A percentile compares a stretch with the other conserved stretches of the same genome.
These are phyloP conservation scores for Scutellaria galericulata DNA, from an alignment of 257 asterid genomes.

Conservation along the genomic window DNA sequence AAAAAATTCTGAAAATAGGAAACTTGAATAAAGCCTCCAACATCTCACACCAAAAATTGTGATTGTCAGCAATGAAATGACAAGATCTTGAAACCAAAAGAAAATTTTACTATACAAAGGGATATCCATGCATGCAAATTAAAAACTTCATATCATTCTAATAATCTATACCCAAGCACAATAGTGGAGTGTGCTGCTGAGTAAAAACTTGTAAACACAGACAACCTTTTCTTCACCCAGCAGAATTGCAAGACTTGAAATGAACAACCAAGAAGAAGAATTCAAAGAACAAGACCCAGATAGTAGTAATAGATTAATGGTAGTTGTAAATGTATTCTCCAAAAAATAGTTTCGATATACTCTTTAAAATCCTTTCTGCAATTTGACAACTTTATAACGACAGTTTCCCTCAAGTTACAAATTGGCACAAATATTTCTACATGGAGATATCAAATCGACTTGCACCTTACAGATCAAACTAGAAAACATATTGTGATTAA, in stretches of 20 bases:
- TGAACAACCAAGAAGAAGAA: conserved; percentile 11
- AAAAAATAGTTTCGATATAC: background rate
- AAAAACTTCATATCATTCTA: conserved; percentile 12
- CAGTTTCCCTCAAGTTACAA: background rate
- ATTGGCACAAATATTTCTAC: background rate
- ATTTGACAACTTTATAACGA: background rate
- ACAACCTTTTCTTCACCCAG: background rate
- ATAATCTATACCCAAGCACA: background rate
- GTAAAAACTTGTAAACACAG: background rate
- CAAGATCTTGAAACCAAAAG: background rate
- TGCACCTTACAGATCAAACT: background rate
- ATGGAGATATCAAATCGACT: conserved; percentile 8
- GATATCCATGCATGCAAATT: background rate
- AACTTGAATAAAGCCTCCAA: conserved; percentile 17
- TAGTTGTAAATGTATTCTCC: background rate
- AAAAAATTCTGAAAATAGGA: background rate
- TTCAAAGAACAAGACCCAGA: background rate
- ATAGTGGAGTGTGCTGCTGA: conserved; percentile 14
- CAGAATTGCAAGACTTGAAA: conserved; percentile 9
- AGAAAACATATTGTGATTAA: background rate
- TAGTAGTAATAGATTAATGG: conserved; percentile 5
- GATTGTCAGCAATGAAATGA: conserved; percentile 18
- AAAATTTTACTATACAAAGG: background rate
- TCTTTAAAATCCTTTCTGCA: conserved; percentile 21
- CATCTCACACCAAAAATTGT: conserved; percentile 13